Conservation (phyloP, 2,329 filamentous ascomycete species). For the Ceratocystis papillata region DNA sequence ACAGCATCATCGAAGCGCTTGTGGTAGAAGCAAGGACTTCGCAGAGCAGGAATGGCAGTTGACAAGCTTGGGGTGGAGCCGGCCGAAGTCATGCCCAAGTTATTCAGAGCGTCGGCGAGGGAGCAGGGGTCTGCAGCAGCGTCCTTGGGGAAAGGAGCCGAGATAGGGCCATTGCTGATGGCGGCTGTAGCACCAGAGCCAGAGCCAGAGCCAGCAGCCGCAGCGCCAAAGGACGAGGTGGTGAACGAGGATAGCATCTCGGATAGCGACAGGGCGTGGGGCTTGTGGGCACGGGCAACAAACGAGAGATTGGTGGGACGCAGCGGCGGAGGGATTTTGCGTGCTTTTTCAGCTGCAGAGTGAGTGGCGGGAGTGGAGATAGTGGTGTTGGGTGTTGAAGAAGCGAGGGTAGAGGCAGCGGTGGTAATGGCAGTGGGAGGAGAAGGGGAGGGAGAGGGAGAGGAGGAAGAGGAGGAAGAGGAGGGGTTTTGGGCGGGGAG, state of each 20-base stretch:
- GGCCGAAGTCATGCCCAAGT: constrained; percentile 37
- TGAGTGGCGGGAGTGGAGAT: constrained; percentile 28
- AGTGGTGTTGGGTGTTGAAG: constrained; percentile 18
- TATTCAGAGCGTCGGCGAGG: constrained; percentile 51
- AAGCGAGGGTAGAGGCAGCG: constrained; percentile 1
- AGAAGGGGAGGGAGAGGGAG: constrained; percentile 8
- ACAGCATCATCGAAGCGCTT: constrained; percentile 93
- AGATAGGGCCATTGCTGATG: constrained; percentile 30
- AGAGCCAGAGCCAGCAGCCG: constrained; percentile 27
- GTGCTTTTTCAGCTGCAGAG: constrained; percentile 22
- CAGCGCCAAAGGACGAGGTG: constrained; percentile 10
- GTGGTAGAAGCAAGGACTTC: constrained; percentile 96
- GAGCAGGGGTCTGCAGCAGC: constrained; percentile 32
- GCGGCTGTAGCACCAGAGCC: constrained; percentile 23
- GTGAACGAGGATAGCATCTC: constrained; percentile 43
- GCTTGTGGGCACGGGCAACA: constrained; percentile 47
- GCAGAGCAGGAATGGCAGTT: constrained; percentile 53
- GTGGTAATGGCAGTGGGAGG: background rate
- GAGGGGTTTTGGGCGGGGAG: constrained; percentile 7
- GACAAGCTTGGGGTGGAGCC: constrained; percentile 28
- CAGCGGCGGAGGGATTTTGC: constrained; percentile 34
- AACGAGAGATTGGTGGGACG: constrained; percentile 71
- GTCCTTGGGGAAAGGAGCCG: constrained; percentile 30
- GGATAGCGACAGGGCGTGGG: constrained; percentile 52
- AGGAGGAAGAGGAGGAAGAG: background rate